Evolutionary conservation across 2,329 filamentous ascomycete genomes (phyloP).

Genomic region (Exophiala calicioides): DNA sequence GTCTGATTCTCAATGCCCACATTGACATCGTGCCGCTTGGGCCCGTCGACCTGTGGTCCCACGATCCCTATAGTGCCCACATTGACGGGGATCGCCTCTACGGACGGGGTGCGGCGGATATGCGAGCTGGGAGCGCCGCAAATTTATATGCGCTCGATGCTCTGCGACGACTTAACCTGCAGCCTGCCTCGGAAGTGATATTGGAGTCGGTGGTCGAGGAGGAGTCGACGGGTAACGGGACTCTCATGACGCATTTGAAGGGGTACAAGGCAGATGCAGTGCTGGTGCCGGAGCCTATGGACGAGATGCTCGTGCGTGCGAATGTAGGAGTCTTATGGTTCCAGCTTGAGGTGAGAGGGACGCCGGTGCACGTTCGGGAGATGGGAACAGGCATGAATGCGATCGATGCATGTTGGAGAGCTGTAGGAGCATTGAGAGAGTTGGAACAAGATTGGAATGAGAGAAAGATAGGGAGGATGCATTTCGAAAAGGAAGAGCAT

Average conservation of each 20-base stretch:
- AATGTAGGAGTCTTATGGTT: conserved; percentile 29
- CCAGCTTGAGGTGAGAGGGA: conserved; percentile 24
- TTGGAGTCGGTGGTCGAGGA: conserved; percentile 25
- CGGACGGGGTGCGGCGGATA: conserved; percentile 23
- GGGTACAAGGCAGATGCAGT: conserved; percentile 28
- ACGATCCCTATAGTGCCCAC: conserved; percentile 23
- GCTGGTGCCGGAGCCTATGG: conserved; percentile 24
- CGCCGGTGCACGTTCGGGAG: conserved; percentile 21
- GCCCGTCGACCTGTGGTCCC: conserved; percentile 23
- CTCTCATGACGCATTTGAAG: conserved; percentile 27
- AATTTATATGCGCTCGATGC: conserved; percentile 24
- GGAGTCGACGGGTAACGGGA: conserved; percentile 28
- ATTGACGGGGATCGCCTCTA: conserved; percentile 24
- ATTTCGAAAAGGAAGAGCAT: conserved; percentile 25
- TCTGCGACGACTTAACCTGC: conserved; percentile 14
- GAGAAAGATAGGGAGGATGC: conserved; percentile 13
- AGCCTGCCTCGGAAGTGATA: conserved; percentile 26
- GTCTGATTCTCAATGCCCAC: conserved; percentile 27
- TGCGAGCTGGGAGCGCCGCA: conserved; percentile 18
- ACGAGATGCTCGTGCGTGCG: conserved; percentile 25
- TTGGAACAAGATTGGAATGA: conserved; percentile 26
- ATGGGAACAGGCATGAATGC: conserved; percentile 26
- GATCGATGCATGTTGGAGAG: conserved; percentile 24
- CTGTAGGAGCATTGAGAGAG: conserved; percentile 23
- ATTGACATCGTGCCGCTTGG: conserved; percentile 26